Base-by-base conservation (phyloP, 2,329 filamentous ascomycete genomes). In the Zarea fungicola region DNA sequence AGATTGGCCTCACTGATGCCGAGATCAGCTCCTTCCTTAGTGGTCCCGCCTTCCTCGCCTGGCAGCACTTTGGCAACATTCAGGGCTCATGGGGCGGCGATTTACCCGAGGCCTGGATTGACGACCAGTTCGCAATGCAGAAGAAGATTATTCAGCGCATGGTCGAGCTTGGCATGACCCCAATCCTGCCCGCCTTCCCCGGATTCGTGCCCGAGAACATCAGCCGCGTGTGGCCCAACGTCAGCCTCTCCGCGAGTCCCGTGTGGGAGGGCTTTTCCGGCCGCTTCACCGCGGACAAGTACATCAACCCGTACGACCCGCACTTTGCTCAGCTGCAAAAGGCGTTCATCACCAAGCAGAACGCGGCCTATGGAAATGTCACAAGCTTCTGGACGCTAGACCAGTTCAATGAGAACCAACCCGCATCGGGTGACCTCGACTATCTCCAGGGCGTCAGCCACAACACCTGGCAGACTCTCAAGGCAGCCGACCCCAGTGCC, bases 41-140 rank as follows among this genome's bases (percentile, higher is more conserved):
- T 42, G 74, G 74, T 0, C 74, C 75, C 1, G 73, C 74, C 0
- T 77, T 77, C 49, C 72, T 74, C 50, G 63, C 74, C 10, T 78
- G 74, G 74, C 77, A 77, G 53, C 69, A 72, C n/a, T 73, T 78
- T 48, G 75, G 74, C 9, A 78, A 78, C 53, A 76, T 75, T 16
- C 73, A 76, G 53, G 69, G 71, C 7, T 73, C 71, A 1, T 77
- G 74, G 75, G 67, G 66, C 28, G 70, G 67, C 6, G 59, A 67
- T 3, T 54, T 77, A 11, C 70, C 74, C 4, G 52, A 62, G 22
- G 54, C 61, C 23, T 78, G 73, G 72, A 70, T 76, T 48, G 64
- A 76, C 19, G 51, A 59, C 29, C 75, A 77, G 55, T 75, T 71
- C 44, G 65, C 62, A 5, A 56, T 77, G 35, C 72, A 76, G 56